These are phyloP conservation scores for Trypanosomatidae sp. DNA, from an alignment of 208 protist species.

Conservation along the genomic window DNA sequence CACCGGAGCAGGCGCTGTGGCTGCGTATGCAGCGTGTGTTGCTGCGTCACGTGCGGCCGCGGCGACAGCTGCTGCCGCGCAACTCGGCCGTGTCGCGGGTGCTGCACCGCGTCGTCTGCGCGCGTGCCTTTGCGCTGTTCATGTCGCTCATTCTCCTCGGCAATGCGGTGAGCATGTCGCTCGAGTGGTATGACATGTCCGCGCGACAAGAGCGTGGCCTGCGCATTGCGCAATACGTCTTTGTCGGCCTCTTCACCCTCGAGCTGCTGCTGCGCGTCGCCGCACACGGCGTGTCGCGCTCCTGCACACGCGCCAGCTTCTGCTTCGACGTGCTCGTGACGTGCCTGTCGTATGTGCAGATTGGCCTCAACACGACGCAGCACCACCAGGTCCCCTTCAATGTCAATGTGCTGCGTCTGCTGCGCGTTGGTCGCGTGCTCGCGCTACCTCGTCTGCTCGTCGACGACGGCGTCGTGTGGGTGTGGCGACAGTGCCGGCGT, in stretches of 20 bases:
- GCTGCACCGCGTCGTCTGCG: conserved; percentile 38
- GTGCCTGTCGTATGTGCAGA: conserved; percentile 68
- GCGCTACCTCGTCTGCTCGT: too few relatives aligned
- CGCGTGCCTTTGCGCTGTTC: conserved; percentile 40
- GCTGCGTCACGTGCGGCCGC: conserved; percentile 34
- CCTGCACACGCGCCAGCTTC: conserved; percentile 71
- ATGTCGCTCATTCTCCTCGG: conserved; percentile 52
- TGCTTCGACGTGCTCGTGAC: conserved; percentile 76
- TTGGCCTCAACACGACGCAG: conserved; percentile 44
- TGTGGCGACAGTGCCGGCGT: too few relatives aligned
- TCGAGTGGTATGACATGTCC: conserved; percentile 72
- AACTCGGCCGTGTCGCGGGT: conserved; percentile 31
- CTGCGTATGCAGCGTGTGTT: conserved; percentile 69
- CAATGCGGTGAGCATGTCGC: conserved; percentile 81
- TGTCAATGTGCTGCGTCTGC: conserved; percentile 79
- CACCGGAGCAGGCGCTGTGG: conserved; percentile 72
- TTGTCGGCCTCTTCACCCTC: conserved; percentile 72
- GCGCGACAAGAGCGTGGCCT: conserved; percentile 24
- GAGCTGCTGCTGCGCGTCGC: conserved; percentile 68
- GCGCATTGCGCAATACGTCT: conserved; percentile 69
- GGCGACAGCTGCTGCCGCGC: conserved; percentile 37
- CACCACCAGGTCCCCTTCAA: conserved; percentile 66
- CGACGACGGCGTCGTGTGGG: too few relatives aligned
- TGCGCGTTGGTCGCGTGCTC: conserved; percentile 66
- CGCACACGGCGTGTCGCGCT: conserved; percentile 48